Evolutionary conservation across 1,139 yeast genomes (phyloP), one percentile per base, ranked within the genome.

Genomic region (Casaregolazyma suthepensis): DNA sequence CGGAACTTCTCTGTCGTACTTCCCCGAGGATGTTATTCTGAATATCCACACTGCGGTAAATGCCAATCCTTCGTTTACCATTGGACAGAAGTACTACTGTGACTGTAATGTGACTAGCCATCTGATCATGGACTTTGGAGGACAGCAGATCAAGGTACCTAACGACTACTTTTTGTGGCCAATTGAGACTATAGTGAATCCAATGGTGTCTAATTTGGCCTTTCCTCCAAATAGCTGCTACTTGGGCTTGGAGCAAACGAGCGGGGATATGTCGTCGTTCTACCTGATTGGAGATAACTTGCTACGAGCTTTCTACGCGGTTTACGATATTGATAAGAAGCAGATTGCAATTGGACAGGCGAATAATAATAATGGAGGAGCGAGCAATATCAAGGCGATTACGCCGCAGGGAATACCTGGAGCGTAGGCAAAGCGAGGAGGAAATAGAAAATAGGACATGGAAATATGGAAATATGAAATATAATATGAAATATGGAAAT

Each of bases 1-100:
- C 1, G 93, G 93, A 46, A 79, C 90, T 7, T 80, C 90, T 1
- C 67, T 81, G 49, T 74, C 85, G 4, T 77, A 76, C 58, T 66
- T 82, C 1, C 86, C 88, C 19, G 50, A 61, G 1, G 63, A 59
- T n/a, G 61, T 78, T 23, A 67, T 80, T 13, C 61, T 57, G 20
- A 54, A 59, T 26, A 52, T 70, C 47, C 66, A 66, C 50, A 58
- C 54, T 5, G 67, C 69, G 4, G 54, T 70, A 35, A 69, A 69
- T 55, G 71, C 73, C 46, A 69, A 69, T 54, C 71, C 73, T 1
- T 68, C 72, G 23, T 69, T 68, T 54, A 61, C 70, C 5, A 61
- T 70, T 54, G 70, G 69, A 52, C 63, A 65, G 58, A 64, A 63
- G 54, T 70, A 69, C 60, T 70, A 70, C 61, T 63, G 72, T 51